These are phyloP conservation scores for Trichoderma simmonsii DNA, from an alignment of 2,329 filamentous ascomycete species.

Conservation along the genomic window DNA sequence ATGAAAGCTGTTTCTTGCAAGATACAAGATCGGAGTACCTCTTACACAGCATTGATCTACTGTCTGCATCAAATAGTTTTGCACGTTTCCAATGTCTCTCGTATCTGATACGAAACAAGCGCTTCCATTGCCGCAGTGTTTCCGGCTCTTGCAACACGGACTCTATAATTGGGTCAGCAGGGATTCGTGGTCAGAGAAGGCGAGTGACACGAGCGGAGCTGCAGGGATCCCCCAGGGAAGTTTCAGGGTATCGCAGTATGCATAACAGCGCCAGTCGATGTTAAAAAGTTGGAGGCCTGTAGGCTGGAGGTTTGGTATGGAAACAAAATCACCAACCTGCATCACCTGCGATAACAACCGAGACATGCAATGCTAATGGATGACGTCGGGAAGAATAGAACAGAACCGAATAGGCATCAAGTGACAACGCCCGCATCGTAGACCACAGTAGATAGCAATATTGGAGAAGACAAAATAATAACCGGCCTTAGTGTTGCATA, in stretches of 20 bases:
- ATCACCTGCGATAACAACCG: background rate
- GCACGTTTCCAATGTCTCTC: background rate
- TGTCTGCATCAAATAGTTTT: background rate
- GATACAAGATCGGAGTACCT: background rate
- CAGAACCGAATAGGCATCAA: background rate
- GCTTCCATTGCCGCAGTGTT: background rate
- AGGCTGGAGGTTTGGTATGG: background rate
- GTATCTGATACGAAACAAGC: background rate
- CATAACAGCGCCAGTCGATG: background rate
- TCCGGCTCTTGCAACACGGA: background rate
- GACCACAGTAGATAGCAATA: no score
- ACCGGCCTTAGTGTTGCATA: background rate
- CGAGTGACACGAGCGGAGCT: background rate
- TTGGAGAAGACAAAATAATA: background rate
- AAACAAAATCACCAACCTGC: background rate
- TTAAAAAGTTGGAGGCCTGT: background rate
- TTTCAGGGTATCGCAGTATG: conserved; percentile 7
- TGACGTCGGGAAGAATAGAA: background rate
- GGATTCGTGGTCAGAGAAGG: background rate
- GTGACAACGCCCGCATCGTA: no score
- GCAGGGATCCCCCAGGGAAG: background rate
- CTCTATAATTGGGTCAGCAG: background rate
- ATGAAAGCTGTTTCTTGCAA: background rate
- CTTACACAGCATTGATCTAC: background rate
- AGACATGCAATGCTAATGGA: background rate